phyloP scores from a whole-genome alignment of 345 rosid species.

The Eucalyptus leucophloia region DNA sequence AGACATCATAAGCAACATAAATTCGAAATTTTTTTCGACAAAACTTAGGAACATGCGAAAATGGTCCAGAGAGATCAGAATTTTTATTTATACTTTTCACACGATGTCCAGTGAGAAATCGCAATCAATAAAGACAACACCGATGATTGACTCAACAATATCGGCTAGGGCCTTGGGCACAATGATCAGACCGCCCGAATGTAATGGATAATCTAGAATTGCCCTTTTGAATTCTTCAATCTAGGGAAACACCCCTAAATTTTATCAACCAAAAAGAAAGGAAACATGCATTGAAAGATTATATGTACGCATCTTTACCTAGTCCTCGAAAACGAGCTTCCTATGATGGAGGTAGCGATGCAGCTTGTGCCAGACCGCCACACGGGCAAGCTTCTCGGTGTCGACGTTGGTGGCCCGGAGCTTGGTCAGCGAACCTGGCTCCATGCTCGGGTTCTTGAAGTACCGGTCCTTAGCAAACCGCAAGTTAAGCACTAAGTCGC shows the following conservation, averaged over 20 bases:
- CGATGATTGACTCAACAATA: constrained; percentile 41
- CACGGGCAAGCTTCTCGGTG: no score
- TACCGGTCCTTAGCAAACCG: rapidly evolving
- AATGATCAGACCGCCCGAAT: constrained; percentile 36
- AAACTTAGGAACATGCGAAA: background rate
- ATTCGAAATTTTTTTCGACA: background rate
- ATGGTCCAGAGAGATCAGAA: background rate
- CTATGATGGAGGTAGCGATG: no score
- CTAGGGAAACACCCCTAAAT: background rate
- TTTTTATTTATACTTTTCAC: constrained; percentile 23
- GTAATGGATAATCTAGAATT: constrained; percentile 29
- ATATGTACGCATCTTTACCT: no score
- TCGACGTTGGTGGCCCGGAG: no score
- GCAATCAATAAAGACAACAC: constrained; percentile 37
- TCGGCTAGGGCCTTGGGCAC: constrained; percentile 47
- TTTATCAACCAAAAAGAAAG: no score
- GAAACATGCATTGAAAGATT: no score
- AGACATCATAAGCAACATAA: background rate
- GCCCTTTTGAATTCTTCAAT: constrained; percentile 23
- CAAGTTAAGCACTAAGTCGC: no score
- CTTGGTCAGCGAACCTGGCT: no score
- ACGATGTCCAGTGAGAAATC: constrained; percentile 13
- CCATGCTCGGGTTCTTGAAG: no score
- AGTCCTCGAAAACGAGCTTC: no score
- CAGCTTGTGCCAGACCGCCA: no score